phyloP scores from a whole-genome alignment of 2,329 filamentous ascomycete species.

The Sporothrix brunneoviolacea region DNA sequence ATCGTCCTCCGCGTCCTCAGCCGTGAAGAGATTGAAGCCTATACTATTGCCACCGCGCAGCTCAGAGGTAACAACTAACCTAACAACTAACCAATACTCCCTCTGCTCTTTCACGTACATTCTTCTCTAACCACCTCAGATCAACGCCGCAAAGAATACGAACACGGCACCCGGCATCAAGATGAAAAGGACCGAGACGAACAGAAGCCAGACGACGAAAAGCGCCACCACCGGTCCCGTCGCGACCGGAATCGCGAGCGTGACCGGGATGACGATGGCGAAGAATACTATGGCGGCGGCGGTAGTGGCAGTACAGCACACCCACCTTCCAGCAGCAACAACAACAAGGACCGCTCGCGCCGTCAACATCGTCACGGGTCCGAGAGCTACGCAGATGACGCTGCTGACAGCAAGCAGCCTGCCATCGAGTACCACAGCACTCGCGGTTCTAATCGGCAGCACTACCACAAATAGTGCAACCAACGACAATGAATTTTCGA shows the following conservation, averaged over 20 bases:
- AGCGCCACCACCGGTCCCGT: too few species aligned
- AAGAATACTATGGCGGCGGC: not conserved
- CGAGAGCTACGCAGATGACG: slow-evolving; percentile 3
- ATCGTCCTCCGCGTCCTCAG: slow-evolving; percentile 84
- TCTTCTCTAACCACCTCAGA: slow-evolving; percentile 18
- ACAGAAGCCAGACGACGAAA: slow-evolving; percentile 20
- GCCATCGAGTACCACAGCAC: slow-evolving; percentile 15
- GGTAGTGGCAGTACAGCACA: not conserved
- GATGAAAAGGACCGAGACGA: slow-evolving; percentile 16
- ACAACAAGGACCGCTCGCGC: not conserved
- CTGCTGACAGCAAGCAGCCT: not conserved
- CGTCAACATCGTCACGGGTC: slow-evolving; percentile 12
- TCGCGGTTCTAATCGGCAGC: slow-evolving; percentile 8
- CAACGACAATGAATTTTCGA: not conserved
- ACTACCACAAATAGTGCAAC: slow-evolving; percentile 11
- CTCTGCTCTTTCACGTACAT: not conserved
- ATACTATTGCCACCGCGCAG: slow-evolving; percentile 73
- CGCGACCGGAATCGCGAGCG: slow-evolving; percentile 10
- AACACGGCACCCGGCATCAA: slow-evolving; percentile 15
- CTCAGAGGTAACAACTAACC: slow-evolving; percentile 64
- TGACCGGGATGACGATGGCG: not conserved
- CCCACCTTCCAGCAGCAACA: not conserved
- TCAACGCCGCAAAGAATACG: slow-evolving; percentile 34
- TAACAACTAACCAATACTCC: too few species aligned
- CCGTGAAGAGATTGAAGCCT: slow-evolving; percentile 83